phyloP scores from a whole-genome alignment of 495 filamentous ascomycete genomes.

The Penicillium roqueforti region DNA sequence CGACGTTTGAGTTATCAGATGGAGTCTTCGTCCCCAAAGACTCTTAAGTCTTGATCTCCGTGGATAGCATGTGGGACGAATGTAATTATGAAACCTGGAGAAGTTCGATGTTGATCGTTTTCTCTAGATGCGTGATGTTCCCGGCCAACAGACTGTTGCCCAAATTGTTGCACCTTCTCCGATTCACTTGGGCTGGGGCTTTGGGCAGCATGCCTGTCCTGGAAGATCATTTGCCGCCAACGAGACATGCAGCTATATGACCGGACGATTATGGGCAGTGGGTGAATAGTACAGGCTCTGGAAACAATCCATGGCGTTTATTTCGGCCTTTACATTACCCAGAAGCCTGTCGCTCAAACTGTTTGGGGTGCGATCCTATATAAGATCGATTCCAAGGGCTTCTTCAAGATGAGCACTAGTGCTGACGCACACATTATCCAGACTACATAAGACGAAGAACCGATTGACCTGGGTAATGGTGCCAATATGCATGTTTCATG shows the following conservation, averaged over 20 bases:
- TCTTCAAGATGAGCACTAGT: slow-evolving; percentile 40
- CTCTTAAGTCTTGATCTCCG: slow-evolving; percentile 25
- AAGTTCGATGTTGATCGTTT: slow-evolving; percentile 41
- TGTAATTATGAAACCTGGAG: slow-evolving; percentile 33
- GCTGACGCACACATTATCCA: slow-evolving; percentile 24
- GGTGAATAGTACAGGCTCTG: slow-evolving; percentile 57
- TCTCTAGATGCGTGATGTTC: slow-evolving; percentile 22
- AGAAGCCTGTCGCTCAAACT: slow-evolving; percentile 48
- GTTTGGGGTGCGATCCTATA: slow-evolving; percentile 44
- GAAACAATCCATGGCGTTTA: slow-evolving; percentile 56
- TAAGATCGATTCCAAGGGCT: slow-evolving; percentile 43
- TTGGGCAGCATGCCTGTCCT: slow-evolving; percentile 48
- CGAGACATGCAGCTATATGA: slow-evolving; percentile 48
- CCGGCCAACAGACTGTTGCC: slow-evolving; percentile 26
- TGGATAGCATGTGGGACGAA: slow-evolving; percentile 27
- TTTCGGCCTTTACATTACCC: slow-evolving; percentile 48
- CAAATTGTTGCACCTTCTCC: slow-evolving; percentile 37
- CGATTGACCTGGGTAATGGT: slow-evolving; percentile 12
- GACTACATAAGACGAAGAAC: slow-evolving; percentile 11
- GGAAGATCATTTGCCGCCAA: slow-evolving; percentile 46
- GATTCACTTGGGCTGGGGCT: slow-evolving; percentile 40
- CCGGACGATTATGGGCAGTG: slow-evolving; percentile 59
- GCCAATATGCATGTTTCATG: slow-evolving; percentile 10
- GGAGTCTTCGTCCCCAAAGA: slow-evolving; percentile 20
- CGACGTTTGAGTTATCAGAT: slow-evolving; percentile 21